phyloP scores from a whole-genome alignment of 75 land plant species.

The Sequoia sempervirens region DNA sequence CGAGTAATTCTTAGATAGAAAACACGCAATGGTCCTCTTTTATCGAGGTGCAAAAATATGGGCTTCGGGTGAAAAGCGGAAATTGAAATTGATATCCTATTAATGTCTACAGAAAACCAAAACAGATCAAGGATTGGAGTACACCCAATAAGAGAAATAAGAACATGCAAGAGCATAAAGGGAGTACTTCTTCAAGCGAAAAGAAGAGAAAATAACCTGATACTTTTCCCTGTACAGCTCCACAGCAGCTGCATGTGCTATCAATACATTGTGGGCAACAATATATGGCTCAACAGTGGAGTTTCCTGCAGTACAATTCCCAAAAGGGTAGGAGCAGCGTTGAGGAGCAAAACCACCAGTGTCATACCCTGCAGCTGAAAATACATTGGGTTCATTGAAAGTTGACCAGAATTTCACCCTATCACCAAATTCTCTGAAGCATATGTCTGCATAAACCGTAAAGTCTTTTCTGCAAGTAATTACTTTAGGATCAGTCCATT shows the following conservation, averaged over 20 bases:
- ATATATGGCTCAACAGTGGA: conserved; percentile 51
- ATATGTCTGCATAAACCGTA: conserved; percentile 32
- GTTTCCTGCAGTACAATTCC: conserved; percentile 37
- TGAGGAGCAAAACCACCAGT: conserved; percentile 25
- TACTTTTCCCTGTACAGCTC: conserved; percentile 26
- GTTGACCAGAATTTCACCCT: conserved; percentile 47
- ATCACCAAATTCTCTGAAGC: conserved; percentile 43
- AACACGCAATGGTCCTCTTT: neutral
- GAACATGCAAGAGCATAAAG: too few species aligned
- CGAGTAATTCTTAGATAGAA: neutral
- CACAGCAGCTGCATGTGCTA: conserved; percentile 31
- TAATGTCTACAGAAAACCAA: too few species aligned
- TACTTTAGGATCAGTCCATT: too few species aligned
- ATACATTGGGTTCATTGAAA: conserved; percentile 35
- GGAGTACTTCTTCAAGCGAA: too few species aligned
- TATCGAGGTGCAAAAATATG: too few species aligned
- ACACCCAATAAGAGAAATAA: too few species aligned
- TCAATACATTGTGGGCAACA: conserved; percentile 32
- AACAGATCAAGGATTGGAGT: too few species aligned
- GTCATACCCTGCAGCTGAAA: conserved; percentile 20
- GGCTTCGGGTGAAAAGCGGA: too few species aligned
- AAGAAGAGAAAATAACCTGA: conserved; percentile 9
- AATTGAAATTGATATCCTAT: too few species aligned
- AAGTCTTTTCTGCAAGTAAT: conserved; percentile 31
- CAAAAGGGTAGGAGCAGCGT: conserved; percentile 37